Evolutionary conservation across 495 filamentous ascomycete genomes (phyloP).

Genomic region (Podospora tetraspora): DNA sequence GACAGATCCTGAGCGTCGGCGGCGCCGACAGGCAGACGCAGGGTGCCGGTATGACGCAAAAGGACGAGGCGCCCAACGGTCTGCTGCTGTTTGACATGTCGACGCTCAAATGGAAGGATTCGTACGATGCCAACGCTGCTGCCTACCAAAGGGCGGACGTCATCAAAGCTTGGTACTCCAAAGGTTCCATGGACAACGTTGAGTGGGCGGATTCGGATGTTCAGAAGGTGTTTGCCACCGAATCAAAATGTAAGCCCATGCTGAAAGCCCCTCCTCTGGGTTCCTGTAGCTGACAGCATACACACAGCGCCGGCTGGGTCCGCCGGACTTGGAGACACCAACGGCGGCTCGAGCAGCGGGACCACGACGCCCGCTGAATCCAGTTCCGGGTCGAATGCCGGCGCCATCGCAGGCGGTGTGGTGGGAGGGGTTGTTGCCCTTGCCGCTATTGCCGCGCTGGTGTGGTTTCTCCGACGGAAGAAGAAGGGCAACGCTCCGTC

Average conservation of each 20-base stretch:
- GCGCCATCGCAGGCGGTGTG: conserved; percentile 10
- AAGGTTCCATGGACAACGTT: neutral
- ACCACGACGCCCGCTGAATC: neutral
- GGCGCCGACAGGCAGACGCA: neutral
- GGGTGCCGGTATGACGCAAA: neutral
- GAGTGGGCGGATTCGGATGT: conserved; percentile 13
- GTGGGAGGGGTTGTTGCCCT: conserved; percentile 4
- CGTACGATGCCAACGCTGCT: conserved; percentile 7
- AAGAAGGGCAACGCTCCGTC: neutral
- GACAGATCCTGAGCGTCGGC: conserved; percentile 35
- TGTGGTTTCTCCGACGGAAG: neutral
- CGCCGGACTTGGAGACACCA: neutral
- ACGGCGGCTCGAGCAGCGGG: neutral
- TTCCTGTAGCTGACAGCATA: neutral
- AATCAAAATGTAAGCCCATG: neutral
- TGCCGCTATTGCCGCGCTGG: neutral
- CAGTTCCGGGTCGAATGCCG: neutral
- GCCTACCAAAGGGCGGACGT: conserved; percentile 9
- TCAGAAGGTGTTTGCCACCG: conserved; percentile 9
- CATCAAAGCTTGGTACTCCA: conserved; percentile 10
- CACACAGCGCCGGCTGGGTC: neutral
- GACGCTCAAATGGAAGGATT: conserved; percentile 10
- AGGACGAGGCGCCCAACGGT: conserved; percentile 9
- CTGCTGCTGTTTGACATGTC: conserved; percentile 17
- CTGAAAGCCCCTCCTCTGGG: neutral